Base-by-base conservation (phyloP, 1,139 yeast species). In the Saccharomycopsis hybrid region DNA sequence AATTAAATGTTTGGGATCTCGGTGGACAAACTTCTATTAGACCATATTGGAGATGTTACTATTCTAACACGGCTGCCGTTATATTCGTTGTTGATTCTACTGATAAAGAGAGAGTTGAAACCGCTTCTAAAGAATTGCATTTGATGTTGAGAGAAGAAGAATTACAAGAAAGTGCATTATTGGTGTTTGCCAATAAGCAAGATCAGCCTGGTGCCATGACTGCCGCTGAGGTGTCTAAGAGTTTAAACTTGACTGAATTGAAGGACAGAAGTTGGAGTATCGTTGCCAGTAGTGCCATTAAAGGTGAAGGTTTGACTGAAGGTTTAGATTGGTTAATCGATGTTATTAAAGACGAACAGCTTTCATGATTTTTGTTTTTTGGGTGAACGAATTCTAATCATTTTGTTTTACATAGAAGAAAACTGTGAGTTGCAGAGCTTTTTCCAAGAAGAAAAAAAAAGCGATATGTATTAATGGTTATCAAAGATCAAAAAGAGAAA, bases 191-290 rank as follows among this genome's bases (percentile, higher is more conserved):
- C 48, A 92, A 92, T 66, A 92, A 92, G 62, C 98, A 92, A 69
- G 98, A 92, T 70, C 96, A 89, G 67, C 86, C 95, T 0, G 96
- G 95, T 8, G 97, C 98, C 1, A 72, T 90, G 72, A 79, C 89
- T 28, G 97, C 97, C 0, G 92, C 96, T 4, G 97, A 92, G 62
- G 97, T 92, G 9, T 83, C 95, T 1, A 88, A 86, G 59, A 90
- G 95, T 13, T 74, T 92, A 57, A 83, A 84, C 56, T 71, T 92
- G 58, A 89, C 90, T 3, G 95, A 87, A 53, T 74, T 92, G 64
- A 90, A 90, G 67, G 98, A 92, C 66, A 78, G 98, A 65, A 86
- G 95, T 64, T 92, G 98, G 98, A 87, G 96, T 61, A 92, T 92
- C 57, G 96, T 90, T 56, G 97, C 97, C 3, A 85, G 96, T 58